Evolutionary conservation across 805 yeast species (phyloP).

Genomic region (Nakazawaea sp.): DNA sequence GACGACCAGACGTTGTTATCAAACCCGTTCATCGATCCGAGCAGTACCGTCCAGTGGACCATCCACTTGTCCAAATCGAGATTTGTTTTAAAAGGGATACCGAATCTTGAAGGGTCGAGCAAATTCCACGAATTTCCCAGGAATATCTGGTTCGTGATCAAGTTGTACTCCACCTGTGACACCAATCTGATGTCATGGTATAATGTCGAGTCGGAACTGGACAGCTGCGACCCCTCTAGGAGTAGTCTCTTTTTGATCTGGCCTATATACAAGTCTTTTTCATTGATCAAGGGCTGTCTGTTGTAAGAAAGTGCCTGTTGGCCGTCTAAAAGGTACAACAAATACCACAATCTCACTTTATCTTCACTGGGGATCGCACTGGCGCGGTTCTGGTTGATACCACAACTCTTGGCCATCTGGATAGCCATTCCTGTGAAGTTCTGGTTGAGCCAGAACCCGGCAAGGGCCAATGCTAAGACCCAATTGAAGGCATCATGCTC

Average conservation of each 20-base stretch:
- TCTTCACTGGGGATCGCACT: conserved; percentile 28
- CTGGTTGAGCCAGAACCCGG: conserved; percentile 65
- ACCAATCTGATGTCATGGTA: conserved; percentile 50
- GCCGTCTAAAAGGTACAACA: conserved; percentile 59
- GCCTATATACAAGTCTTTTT: conserved; percentile 35
- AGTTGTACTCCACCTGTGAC: conserved; percentile 63
- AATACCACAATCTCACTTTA: conserved; percentile 57
- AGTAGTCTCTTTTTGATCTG: conserved; percentile 7
- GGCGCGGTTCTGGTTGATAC: conserved; percentile 25
- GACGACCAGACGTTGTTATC: conserved; percentile 54
- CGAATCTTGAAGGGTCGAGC: conserved; percentile 53
- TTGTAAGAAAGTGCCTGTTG: conserved; percentile 59
- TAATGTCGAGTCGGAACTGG: conserved; percentile 4
- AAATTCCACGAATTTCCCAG: conserved; percentile 56
- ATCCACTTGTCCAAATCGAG: conserved; percentile 70
- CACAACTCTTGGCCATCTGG: conserved; percentile 54
- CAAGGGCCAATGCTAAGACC: conserved; percentile 55
- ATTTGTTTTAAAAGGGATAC: conserved; percentile 62
- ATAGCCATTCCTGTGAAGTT: conserved; percentile 62
- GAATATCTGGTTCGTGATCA: conserved; percentile 53
- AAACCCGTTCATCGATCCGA: conserved; percentile 44
- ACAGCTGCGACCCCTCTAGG: conserved; percentile 10
- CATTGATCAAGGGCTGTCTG: conserved; percentile 48
- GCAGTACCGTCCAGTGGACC: conserved; percentile 71
- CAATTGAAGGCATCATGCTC: conserved; percentile 49